Conservation (phyloP, 306 rosid genomes). For the Quercus mongolica region DNA sequence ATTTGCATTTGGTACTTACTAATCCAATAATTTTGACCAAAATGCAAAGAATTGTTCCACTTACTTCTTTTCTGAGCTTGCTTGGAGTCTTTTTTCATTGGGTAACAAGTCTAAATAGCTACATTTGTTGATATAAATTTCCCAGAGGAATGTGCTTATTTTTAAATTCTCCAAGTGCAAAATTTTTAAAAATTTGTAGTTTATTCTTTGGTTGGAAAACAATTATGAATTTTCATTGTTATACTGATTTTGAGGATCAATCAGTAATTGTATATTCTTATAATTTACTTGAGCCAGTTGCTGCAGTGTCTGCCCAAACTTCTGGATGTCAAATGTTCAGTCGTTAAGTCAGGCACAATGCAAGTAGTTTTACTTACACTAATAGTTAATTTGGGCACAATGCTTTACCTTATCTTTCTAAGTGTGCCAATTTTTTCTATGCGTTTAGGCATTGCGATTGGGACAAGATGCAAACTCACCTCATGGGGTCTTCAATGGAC, state of each 20-base stretch:
- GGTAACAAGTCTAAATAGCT: background rate
- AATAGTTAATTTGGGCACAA: background rate
- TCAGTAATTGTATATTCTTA: background rate
- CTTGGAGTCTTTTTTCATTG: background rate
- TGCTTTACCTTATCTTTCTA: background rate
- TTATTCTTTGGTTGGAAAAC: background rate
- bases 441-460: slow-evolving; percentile 59
- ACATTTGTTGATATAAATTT: background rate
- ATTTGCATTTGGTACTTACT: background rate
- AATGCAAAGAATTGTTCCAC: background rate
- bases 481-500: slow-evolving; percentile 42
- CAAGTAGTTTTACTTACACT: no score
- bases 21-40: no score
- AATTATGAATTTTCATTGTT: background rate
- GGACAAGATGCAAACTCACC: slow-evolving; percentile 68
- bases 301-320: background rate
- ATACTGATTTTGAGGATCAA: background rate
- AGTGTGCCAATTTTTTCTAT: background rate
- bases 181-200: background rate
- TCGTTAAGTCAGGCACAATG: background rate
- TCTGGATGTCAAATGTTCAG: background rate
- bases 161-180: background rate
- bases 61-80: background rate
- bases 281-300: background rate
- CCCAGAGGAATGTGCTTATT: background rate